These are phyloP conservation scores for Salix dunnii DNA, from an alignment of 345 rosid genomes.

Conservation along the genomic window DNA sequence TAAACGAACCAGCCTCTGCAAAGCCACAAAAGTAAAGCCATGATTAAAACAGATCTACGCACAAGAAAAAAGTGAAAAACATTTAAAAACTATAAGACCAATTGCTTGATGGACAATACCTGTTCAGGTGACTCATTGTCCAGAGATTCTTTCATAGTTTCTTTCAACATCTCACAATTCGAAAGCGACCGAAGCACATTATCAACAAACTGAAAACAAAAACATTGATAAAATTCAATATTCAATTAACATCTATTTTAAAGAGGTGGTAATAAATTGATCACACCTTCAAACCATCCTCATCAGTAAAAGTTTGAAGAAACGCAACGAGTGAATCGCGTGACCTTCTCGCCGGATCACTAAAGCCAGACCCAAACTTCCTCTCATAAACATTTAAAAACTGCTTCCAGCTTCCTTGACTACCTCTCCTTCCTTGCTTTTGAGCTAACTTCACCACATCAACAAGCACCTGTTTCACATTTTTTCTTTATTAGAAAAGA, in stretches of 20 bases:
- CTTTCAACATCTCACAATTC: constrained; percentile 40
- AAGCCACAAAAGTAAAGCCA: constrained; percentile 41
- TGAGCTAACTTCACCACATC: constrained; percentile 65
- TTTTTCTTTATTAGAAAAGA: background rate
- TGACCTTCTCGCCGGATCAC: constrained; percentile 71
- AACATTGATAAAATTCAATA: background rate
- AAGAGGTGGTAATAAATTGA: background rate
- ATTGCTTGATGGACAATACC: constrained; percentile 29
- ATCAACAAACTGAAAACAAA: constrained; percentile 43
- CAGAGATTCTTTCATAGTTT: constrained; percentile 32
- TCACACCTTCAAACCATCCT: constrained; percentile 61
- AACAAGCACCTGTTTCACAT: constrained; percentile 50
- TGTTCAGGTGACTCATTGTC: constrained; percentile 56
- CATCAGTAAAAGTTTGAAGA: constrained; percentile 45
- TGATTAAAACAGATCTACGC: constrained; percentile 3
- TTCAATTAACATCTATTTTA: background rate
- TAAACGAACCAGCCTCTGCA: constrained; percentile 72
- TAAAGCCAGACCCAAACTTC: constrained; percentile 50
- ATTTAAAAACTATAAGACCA: background rate
- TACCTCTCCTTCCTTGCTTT: constrained; percentile 49
- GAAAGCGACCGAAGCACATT: constrained; percentile 39
- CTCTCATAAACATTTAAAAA: constrained; percentile 52
- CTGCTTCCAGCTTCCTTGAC: constrained; percentile 66
- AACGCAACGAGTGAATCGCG: constrained; percentile 55
- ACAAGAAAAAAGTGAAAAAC: background rate